phyloP scores from a whole-genome alignment of 352 stramenopile species.

The Detonula confervacea region DNA sequence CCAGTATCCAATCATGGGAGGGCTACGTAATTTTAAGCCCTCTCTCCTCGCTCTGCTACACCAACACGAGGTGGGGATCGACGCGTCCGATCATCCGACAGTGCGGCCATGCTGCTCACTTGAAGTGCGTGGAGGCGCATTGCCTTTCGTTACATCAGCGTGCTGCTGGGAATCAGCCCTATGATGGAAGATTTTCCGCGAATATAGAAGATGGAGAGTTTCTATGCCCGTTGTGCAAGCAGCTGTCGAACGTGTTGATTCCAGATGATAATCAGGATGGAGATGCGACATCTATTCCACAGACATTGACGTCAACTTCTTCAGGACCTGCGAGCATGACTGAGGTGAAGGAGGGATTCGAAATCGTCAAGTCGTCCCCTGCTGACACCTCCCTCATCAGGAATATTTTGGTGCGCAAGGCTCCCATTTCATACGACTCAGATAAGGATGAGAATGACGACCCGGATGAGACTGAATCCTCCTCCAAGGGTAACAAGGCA shows the following conservation, averaged over 20 bases:
- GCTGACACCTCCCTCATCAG: constrained; percentile 44
- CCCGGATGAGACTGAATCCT: too few relatives aligned
- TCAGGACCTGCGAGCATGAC: constrained; percentile 32
- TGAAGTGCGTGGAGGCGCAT: constrained; percentile 94
- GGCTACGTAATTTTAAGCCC: constrained; percentile 84
- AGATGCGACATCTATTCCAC: constrained; percentile 13
- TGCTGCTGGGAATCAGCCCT: constrained; percentile 91
- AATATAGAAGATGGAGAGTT: constrained; percentile 97
- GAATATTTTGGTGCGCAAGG: constrained; percentile 44
- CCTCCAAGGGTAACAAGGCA: constrained; percentile 49
- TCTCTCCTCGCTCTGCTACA: constrained; percentile 78
- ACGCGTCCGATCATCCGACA: constrained; percentile 83
- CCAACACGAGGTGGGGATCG: constrained; percentile 80
- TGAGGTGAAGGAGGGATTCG: constrained; percentile 57
- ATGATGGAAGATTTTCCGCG: constrained; percentile 91
- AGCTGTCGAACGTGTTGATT: constrained; percentile 96
- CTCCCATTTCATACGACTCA: constrained; percentile 30
- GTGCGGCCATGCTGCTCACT: constrained; percentile 95
- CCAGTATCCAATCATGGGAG: constrained; percentile 81
- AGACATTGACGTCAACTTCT: constrained; percentile 9
- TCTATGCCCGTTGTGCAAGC: constrained; percentile 96
- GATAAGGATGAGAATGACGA: too few relatives aligned
- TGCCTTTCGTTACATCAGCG: constrained; percentile 93
- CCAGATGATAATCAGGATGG: constrained; percentile 70
- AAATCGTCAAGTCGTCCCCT: constrained; percentile 50